Percentiles rank a stretch among this genome's conserved stretches.
Conservation (phyloP, 116 monocot species). For the Trichopus zeylanicus region DNA sequence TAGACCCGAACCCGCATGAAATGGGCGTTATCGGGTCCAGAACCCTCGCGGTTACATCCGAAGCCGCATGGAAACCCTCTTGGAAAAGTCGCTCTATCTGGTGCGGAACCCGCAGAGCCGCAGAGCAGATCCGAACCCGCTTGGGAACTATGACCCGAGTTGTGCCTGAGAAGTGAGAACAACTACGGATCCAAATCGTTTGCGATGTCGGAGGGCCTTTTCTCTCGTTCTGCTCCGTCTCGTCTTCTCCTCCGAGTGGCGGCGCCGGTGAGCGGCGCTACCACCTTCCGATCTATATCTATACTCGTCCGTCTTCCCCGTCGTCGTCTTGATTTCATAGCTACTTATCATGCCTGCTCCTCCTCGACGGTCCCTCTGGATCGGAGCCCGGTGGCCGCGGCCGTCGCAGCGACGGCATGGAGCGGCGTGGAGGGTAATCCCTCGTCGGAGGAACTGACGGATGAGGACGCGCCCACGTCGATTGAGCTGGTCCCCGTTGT, state of each 20-base stretch:
- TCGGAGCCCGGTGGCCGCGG: not conserved
- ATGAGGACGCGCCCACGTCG: conserved; percentile 23
- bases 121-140: too few relatives aligned
- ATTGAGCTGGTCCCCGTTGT: conserved; percentile 47
- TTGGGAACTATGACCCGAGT: too few relatives aligned
- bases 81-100: too few relatives aligned
- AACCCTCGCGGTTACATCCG: too few relatives aligned
- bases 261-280: not conserved
- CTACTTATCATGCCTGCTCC: not conserved
- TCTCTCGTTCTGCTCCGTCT: not conserved
- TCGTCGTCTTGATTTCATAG: too few relatives aligned
- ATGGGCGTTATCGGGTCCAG: too few relatives aligned
- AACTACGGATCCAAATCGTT: not conserved
- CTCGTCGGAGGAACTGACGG: not conserved
- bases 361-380: not conserved
- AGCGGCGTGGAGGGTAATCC: not conserved
- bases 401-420: not conserved
- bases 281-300: not conserved
- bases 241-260: conserved; percentile 4
- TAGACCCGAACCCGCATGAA: too few relatives aligned
- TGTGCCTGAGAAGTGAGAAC: too few relatives aligned
- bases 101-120: too few relatives aligned
- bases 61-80: too few relatives aligned
- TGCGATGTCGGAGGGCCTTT: not conserved
- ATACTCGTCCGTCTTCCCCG: not conserved